Evolutionary conservation across 805 yeast species (phyloP), one percentile per base, ranked within the genome.

Genomic region (Sugiyamaella americana): DNA sequence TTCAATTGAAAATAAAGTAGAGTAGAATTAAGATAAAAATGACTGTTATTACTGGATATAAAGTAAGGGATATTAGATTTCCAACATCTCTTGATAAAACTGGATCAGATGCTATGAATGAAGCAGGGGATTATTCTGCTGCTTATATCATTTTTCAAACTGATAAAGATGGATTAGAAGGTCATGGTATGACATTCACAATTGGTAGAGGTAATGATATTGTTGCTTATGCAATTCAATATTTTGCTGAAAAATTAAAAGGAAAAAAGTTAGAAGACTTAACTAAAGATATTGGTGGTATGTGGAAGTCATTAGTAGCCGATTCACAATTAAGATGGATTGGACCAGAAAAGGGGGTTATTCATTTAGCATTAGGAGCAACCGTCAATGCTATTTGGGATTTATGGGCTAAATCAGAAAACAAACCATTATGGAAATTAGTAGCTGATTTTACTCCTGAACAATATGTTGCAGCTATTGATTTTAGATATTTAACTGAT

Each of bases 121-220:
- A 49, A 21, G 62, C 61, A 30, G 70, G 70, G 13, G 68, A 67
- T 54, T 65, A 66, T 46, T 64, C 70, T 6, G 66, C 67, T 32
- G 68, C 67, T 5, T 67, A 62, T 41, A 48, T 62, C 18, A 58
- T 59, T 30, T 53, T 66, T 24, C 42, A 56, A 40, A 66, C 68
- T 37, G 60, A 59, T 42, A 57, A 58, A 40, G 48, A 58, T 2
- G 55, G 52, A 4, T 47, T 63, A n/a, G 49, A 50, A 17, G 71
- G 72, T 38, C 62, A 60, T 43, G 72, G 72, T n/a, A 67, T 68
- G 67, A 64, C 71, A 4, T 68, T 67, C 57, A 65, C 66, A 39
- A 65, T 59, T 46, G 69, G 69, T 23, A 56, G 66, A 11, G 69
- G 69, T 35, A 61, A 58, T 44, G 66, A 65, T 40, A 41, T 65